Conservation (phyloP, 2,329 filamentous ascomycete species). For the Ophidiomyces ophidiicola region DNA sequence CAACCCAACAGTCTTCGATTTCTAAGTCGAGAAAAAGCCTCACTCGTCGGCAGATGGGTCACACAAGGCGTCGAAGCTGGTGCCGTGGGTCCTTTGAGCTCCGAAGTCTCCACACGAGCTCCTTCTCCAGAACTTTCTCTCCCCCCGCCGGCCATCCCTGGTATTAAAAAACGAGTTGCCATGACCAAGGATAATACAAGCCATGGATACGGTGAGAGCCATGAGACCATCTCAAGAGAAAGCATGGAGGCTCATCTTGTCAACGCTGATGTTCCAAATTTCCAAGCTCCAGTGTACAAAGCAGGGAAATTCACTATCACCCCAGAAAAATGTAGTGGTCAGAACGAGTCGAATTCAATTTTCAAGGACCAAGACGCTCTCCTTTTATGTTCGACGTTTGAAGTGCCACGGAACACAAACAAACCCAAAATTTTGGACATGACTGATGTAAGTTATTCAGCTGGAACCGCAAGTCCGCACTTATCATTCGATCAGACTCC, state of each 20-base stretch:
- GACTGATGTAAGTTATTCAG: neutral
- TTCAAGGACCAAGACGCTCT: neutral
- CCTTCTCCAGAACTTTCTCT: constrained; percentile 5
- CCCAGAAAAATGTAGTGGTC: neutral
- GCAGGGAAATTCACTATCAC: neutral
- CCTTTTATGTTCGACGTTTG: neutral
- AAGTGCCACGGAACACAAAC: neutral
- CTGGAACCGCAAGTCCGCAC: neutral
- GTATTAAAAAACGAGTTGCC: constrained; percentile 7
- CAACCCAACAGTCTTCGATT: constrained; percentile 17
- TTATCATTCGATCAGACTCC: constrained; percentile 4
- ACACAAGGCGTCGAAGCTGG: constrained; percentile 18
- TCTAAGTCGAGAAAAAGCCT: constrained; percentile 21
- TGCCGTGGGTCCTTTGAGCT: constrained; percentile 7
- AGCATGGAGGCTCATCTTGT: too few relatives aligned
- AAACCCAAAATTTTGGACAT: neutral
- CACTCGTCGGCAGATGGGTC: constrained; percentile 24
- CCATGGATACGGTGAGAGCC: neutral
- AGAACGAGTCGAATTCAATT: too few relatives aligned
- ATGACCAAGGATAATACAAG: neutral
- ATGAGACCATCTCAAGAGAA: neutral
- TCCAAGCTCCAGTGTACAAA: neutral
- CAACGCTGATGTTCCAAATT: too few relatives aligned
- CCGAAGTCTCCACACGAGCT: constrained; percentile 4
- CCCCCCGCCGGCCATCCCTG: constrained; percentile 1